phyloP scores from a whole-genome alignment of 2,329 filamentous ascomycete species.

The Alternaria postmessia region DNA sequence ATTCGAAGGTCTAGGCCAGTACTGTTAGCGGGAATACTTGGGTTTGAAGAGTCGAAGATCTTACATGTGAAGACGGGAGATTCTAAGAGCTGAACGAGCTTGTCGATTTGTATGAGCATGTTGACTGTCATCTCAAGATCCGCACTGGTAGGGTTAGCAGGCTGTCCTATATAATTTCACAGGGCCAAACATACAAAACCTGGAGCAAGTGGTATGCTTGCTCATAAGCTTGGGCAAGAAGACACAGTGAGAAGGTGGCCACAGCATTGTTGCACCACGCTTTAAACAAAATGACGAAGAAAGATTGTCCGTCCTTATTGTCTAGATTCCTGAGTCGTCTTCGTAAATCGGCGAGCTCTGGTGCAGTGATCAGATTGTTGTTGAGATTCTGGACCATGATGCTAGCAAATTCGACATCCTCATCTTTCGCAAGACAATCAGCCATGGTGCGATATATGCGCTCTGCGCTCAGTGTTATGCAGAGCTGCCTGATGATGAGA shows the following conservation, averaged over 20 bases:
- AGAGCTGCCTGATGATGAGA: slow-evolving; percentile 93
- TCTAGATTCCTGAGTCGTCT: slow-evolving; percentile 91
- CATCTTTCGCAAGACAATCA: slow-evolving; percentile 96
- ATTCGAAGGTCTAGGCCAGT: slow-evolving; percentile 78
- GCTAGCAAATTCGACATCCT: slow-evolving; percentile 97
- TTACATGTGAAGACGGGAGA: slow-evolving; percentile 97
- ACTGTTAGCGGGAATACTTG: slow-evolving; percentile 23
- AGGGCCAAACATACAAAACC: slow-evolving; percentile 74
- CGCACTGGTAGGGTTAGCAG: slow-evolving; percentile 66
- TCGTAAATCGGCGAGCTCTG: slow-evolving; percentile 87
- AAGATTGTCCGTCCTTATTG: slow-evolving; percentile 91
- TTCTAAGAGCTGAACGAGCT: slow-evolving; percentile 94
- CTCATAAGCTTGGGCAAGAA: slow-evolving; percentile 96
- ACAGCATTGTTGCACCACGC: slow-evolving; percentile 99
- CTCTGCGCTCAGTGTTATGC: slow-evolving; percentile 90
- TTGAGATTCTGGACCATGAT: slow-evolving; percentile 99
- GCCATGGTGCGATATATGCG: slow-evolving; percentile 95
- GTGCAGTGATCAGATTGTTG: slow-evolving; percentile 97
- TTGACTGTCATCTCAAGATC: slow-evolving; percentile 99
- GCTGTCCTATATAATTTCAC: background rate
- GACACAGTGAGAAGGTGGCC: slow-evolving; percentile 92
- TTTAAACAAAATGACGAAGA: slow-evolving; percentile 92
- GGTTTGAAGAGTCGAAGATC: slow-evolving; percentile 36
- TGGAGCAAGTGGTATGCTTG: slow-evolving; percentile 96
- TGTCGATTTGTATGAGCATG: slow-evolving; percentile 98